A percentile compares a stretch with the other conserved stretches of the same genome.
phyloP scores from a whole-genome alignment of 352 stramenopile genomes.

The Pythium rishiriense region DNA sequence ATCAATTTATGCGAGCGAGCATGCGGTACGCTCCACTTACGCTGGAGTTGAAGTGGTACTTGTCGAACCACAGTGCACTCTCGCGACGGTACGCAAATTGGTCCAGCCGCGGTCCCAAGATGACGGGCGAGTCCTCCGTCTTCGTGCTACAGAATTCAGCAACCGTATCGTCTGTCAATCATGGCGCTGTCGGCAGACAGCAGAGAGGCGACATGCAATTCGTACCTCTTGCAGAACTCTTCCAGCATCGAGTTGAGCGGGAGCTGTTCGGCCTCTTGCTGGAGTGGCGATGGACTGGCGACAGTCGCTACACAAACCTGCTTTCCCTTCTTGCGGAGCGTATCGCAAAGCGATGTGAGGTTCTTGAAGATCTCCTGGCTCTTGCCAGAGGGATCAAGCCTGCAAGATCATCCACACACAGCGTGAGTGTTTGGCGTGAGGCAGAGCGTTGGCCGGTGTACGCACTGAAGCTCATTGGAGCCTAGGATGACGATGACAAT shows the following conservation, averaged over 20 bases:
- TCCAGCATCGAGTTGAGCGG: constrained; percentile 67
- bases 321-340: constrained; percentile 82
- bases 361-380: constrained; percentile 49
- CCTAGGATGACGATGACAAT: constrained; percentile 81
- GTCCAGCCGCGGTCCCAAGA: constrained; percentile 76
- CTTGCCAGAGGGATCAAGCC: constrained; percentile 29
- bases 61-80: constrained; percentile 60
- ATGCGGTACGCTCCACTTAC: constrained; percentile 49
- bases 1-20: background rate
- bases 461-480: constrained; percentile 63
- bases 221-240: constrained; percentile 76
- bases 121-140: constrained; percentile 57
- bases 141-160: constrained; percentile 42
- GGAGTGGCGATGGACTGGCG: constrained; percentile 44
- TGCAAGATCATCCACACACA: constrained; percentile 15
- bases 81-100: constrained; percentile 70
- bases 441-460: too few species aligned
- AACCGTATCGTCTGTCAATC: background rate
- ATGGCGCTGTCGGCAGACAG: background rate
- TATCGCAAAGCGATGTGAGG: constrained; percentile 73
- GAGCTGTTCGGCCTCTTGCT: constrained; percentile 33
- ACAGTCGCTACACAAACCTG: constrained; percentile 70
- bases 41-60: constrained; percentile 82
- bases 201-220: background rate
- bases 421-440: constrained; percentile 1